Percentiles rank a stretch among this genome's conserved stretches.
These are phyloP conservation scores for Colletotrichum phormii DNA, from an alignment of 2,329 filamentous ascomycete genomes.

Conservation along the genomic window DNA sequence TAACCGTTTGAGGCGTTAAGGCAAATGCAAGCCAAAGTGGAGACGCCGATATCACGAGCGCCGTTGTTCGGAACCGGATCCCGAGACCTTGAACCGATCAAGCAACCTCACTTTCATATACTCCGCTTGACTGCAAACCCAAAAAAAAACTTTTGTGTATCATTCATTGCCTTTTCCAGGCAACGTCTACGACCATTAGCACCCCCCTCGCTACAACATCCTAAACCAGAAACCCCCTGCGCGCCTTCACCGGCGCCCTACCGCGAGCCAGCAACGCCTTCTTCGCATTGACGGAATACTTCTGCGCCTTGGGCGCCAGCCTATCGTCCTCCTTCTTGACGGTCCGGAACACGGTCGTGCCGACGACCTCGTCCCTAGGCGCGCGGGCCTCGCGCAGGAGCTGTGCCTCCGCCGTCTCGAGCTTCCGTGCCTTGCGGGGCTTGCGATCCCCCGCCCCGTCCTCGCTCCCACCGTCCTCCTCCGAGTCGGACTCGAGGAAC, in stretches of 20 bases:
- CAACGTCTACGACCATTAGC: background rate
- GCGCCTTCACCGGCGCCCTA: constrained; percentile 49
- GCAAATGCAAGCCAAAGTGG: background rate
- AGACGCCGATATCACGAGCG: background rate
- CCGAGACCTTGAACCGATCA: background rate
- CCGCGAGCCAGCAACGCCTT: constrained; percentile 59
- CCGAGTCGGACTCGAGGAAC: constrained; percentile 65
- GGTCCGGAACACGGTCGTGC: constrained; percentile 66
- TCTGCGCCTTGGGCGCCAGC: constrained; percentile 61
- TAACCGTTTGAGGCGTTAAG: constrained; percentile 12
- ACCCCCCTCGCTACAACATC: background rate
- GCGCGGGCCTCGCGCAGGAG: constrained; percentile 48
- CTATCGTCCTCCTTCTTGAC: constrained; percentile 55
- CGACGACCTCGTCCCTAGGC: constrained; percentile 60
- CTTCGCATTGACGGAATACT: constrained; percentile 55
- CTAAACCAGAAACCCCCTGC: constrained; percentile 58
- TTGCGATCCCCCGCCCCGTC: constrained; percentile 39
- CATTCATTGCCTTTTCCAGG: background rate
- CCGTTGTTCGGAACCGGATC: constrained; percentile 2
- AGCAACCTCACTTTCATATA: background rate
- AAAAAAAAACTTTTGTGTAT: constrained; percentile 19
- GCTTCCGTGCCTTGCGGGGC: constrained; percentile 56
- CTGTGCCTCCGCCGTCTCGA: constrained; percentile 53
- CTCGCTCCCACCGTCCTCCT: constrained; percentile 49
- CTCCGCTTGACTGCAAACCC: constrained; percentile 20